Percentiles rank a stretch among this genome's conserved stretches.
Conservation (phyloP, 805 yeast species). For the Novakomyces olei region DNA sequence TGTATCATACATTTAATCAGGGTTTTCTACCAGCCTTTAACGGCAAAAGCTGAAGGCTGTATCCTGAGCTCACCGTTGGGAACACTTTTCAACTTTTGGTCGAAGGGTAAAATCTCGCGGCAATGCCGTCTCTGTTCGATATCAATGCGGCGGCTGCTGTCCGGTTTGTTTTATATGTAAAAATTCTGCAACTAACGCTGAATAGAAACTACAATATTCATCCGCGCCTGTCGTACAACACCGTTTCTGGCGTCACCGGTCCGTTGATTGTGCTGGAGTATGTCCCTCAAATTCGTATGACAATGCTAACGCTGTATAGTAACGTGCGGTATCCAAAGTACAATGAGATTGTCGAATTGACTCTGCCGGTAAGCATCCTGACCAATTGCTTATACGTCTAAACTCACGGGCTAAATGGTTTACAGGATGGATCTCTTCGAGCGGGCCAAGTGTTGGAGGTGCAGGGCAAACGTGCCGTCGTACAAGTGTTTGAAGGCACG, state of each 20-base stretch:
- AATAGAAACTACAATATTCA: conserved; percentile 1
- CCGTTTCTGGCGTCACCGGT: conserved; percentile 96
- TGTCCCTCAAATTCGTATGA: conserved; percentile 20
- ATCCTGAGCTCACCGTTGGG: too few relatives aligned
- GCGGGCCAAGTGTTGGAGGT: conserved; percentile 98
- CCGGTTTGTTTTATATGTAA: not conserved
- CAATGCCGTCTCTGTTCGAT: conserved; percentile 3
- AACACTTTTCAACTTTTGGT: too few relatives aligned
- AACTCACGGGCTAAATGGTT: not conserved
- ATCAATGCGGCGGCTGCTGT: conserved; percentile 3
- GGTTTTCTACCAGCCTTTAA: too few relatives aligned
- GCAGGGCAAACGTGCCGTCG: conserved; percentile 89
- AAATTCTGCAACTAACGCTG: not conserved
- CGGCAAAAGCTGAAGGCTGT: too few relatives aligned
- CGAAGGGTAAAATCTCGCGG: too few relatives aligned
- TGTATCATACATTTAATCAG: too few relatives aligned
- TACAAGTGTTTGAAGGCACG: conserved; percentile 97
- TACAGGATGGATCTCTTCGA: conserved; percentile 59
- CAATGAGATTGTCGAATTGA: conserved; percentile 90
- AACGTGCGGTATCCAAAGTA: conserved; percentile 42
- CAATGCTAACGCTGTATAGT: not conserved
- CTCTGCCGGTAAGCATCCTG: conserved; percentile 34
- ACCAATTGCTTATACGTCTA: not conserved
- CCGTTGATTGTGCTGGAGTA: conserved; percentile 82
- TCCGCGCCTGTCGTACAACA: conserved; percentile 36